Conservation (phyloP, 306 rosid species). For the Delonix regia region DNA sequence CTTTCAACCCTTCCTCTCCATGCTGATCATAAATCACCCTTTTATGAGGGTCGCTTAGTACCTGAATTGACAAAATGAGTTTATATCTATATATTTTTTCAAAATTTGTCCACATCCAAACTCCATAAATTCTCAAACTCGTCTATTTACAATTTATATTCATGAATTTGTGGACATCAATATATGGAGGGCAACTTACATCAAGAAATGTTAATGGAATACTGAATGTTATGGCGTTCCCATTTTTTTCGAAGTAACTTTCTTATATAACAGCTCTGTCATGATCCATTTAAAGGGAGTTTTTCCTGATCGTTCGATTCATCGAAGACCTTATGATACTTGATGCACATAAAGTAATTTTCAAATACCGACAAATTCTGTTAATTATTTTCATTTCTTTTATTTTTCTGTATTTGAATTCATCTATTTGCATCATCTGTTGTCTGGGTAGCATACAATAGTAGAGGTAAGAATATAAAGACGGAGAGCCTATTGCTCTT, state of each 20-base stretch:
- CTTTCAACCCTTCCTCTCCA: conserved; percentile 94
- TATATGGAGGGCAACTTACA: not conserved
- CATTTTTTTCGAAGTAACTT: not conserved
- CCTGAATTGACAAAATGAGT: conserved; percentile 53
- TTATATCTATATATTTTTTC: not conserved
- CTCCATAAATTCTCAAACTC: conserved; percentile 10
- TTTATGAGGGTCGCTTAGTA: conserved; percentile 85
- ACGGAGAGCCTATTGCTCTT: not conserved
- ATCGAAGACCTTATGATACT: not conserved
- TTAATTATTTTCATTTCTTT: not conserved
- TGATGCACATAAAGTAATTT: not conserved
- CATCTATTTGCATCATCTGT: too few relatives aligned
- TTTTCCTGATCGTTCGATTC: not conserved
- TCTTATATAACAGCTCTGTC: not conserved
- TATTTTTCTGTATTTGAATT: not conserved
- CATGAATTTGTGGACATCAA: not conserved
- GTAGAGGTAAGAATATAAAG: too few relatives aligned
- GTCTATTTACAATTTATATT: not conserved
- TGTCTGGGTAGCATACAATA: not conserved
- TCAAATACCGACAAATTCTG: not conserved
- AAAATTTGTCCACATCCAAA: conserved; percentile 9
- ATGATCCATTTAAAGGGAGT: not conserved
- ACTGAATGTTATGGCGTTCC: not conserved
- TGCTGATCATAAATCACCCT: conserved; percentile 74
- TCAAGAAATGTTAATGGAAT: not conserved